Evolutionary conservation across 768 basidiomycete genomes (phyloP), one percentile per base, ranked within the genome.

Genomic region (Tephrocybe sp.): DNA sequence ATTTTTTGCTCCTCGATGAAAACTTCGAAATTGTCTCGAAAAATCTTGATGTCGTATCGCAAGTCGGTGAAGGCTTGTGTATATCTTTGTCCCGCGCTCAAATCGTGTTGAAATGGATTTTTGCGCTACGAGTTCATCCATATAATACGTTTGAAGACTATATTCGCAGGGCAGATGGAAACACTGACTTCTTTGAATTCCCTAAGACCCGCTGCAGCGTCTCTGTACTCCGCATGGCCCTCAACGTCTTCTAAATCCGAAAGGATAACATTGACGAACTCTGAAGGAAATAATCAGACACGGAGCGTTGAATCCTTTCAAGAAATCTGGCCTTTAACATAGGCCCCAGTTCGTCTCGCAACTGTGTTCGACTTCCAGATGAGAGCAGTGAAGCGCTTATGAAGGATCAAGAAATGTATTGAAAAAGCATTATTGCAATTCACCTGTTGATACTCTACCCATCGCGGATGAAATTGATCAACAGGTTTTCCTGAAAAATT

Each of bases 221-320:
- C 45, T n/a, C 25, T 54, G 21, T 40, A 51, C 8, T 51, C 49
- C 15, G 31, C 7, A 7, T 46, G 12, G 13, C 27, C 34, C 12
- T 36, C 27, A 9, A 51, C 24, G 18, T 47, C 43, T 19, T 51
- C 52, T 7, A 57, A 42, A 15, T 24, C 42, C 2, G 52, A 53
- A 36, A 57, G 39, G 31, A 53, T 50, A 12, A 53, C 52, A 24
- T 56, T 42, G 13, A 53, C 44, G 28, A 51, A 51, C 19, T 51
- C 52, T 48, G 27, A 22, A 30, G 32, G n/a, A 37, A n/a, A 21
- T 22, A 5, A 48, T 35, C 12, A 13, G 30, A 42, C 2, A 18
- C 5, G 5, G n/a, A 18, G 16, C 13, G 5, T n/a, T n/a, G n/a
- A n/a, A n/a, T n/a, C 6, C 21, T 42, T 38, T n/a, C 3, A 19